Evolutionary conservation across 768 basidiomycete genomes (phyloP).

Genomic region (Dentipellis sp.): DNA sequence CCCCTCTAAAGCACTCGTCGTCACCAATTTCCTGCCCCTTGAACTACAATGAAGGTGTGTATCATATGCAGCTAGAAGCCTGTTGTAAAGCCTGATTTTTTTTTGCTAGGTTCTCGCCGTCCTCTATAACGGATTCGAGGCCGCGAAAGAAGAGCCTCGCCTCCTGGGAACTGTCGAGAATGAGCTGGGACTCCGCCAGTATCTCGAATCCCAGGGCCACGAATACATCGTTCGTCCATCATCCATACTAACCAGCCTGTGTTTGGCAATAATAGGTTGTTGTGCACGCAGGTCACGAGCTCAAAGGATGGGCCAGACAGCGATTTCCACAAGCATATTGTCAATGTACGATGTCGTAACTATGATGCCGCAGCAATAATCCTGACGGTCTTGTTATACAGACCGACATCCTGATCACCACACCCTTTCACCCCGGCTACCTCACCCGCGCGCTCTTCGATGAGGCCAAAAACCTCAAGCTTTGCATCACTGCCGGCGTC

Average conservation of each 20-base stretch:
- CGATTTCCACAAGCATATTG: constrained; percentile 46
- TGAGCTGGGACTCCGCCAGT: constrained; percentile 28
- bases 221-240: constrained; percentile 40
- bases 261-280: not conserved
- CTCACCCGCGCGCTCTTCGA: constrained; percentile 16
- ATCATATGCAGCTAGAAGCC: not conserved
- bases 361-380: not conserved
- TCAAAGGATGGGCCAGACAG: constrained; percentile 71
- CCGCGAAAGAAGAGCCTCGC: constrained; percentile 20
- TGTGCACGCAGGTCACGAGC: constrained; percentile 49
- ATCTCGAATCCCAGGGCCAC: constrained; percentile 28
- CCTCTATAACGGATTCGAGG: constrained; percentile 39
- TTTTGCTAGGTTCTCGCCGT: constrained; percentile 14
- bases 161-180: constrained; percentile 29
- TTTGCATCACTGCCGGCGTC: constrained; percentile 80
- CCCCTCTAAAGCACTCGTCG: too few species aligned
- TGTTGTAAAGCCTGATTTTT: not conserved
- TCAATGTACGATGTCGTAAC: constrained; percentile 45
- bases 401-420: constrained; percentile 17
- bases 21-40: not conserved
- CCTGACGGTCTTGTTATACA: constrained; percentile 1
- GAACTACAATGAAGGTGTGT: not conserved
- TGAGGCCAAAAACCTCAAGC: constrained; percentile 72
- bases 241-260: not conserved
- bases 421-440: constrained; percentile 23